phyloP scores from a whole-genome alignment of 805 yeast species.

The Wickerhamomyces bovis region DNA sequence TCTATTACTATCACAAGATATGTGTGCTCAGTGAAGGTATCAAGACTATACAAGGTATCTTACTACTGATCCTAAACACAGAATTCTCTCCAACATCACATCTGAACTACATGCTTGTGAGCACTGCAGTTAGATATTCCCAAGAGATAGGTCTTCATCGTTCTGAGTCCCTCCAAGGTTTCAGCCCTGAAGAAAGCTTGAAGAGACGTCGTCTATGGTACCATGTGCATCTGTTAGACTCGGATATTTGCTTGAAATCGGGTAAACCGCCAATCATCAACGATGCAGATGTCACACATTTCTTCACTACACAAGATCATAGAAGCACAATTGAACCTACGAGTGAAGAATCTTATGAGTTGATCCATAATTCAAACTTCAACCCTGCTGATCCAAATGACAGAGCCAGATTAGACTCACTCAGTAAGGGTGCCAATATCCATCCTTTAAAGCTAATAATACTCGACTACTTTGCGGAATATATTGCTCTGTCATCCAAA shows the following conservation, averaged over 20 bases:
- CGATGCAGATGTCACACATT: conserved; percentile 28
- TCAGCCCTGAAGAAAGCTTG: conserved; percentile 31
- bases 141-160: conserved; percentile 54
- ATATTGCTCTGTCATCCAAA: conserved; percentile 10
- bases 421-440: not conserved
- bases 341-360: not conserved
- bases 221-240: conserved; percentile 41
- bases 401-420: not conserved
- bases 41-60: conserved; percentile 43
- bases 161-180: conserved; percentile 34
- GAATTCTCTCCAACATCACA: conserved; percentile 35
- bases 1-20: conserved; percentile 48
- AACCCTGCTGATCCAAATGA: not conserved
- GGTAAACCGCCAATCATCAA: conserved; percentile 46
- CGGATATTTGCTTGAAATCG: conserved; percentile 35
- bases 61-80: conserved; percentile 37
- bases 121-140: conserved; percentile 47
- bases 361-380: conserved; percentile 1
- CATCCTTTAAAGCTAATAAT: conserved; percentile 7
- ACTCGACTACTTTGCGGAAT: conserved; percentile 4
- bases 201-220: conserved; percentile 43
- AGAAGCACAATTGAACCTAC: not conserved
- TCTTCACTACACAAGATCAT: conserved; percentile 1
- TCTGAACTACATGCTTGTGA: conserved; percentile 33
- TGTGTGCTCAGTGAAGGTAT: conserved; percentile 46